phyloP scores from a whole-genome alignment of 176 grass and related monocot species.

The Elymus sibiricus region DNA sequence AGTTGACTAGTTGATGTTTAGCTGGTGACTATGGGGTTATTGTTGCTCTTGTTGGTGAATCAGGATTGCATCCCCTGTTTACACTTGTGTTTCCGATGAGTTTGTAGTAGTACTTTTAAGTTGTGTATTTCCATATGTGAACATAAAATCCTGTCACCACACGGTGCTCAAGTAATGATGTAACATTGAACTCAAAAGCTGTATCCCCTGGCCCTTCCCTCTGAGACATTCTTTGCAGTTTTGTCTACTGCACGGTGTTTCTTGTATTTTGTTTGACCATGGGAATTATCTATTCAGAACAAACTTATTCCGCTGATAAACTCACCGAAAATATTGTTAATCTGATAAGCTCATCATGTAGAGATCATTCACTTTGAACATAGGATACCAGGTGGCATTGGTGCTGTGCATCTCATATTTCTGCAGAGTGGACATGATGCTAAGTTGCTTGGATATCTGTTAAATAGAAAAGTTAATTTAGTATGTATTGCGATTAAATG shows the following conservation, averaged over 20 bases:
- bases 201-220: neutral
- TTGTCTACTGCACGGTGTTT: neutral
- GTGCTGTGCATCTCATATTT: too few relatives aligned
- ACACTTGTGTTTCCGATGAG: neutral
- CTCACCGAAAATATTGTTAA: too few relatives aligned
- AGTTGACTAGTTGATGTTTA: too few relatives aligned
- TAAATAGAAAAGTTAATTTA: too few relatives aligned
- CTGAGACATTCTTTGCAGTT: neutral
- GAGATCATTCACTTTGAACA: too few relatives aligned
- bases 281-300: neutral
- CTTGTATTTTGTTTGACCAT: neutral
- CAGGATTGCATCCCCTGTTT: neutral
- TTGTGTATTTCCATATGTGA: neutral
- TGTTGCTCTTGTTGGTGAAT: neutral
- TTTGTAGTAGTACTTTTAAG: neutral
- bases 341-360: too few relatives aligned
- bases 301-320: too few relatives aligned
- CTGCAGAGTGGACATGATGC: too few relatives aligned
- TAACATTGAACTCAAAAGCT: neutral
- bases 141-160: neutral
- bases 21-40: neutral
- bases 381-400: too few relatives aligned
- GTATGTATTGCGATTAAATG: too few relatives aligned
- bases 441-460: too few relatives aligned
- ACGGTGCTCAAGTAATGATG: neutral